phyloP scores from a whole-genome alignment of 176 grass and related monocot genomes.

The Cenchrus fungigraminus region DNA sequence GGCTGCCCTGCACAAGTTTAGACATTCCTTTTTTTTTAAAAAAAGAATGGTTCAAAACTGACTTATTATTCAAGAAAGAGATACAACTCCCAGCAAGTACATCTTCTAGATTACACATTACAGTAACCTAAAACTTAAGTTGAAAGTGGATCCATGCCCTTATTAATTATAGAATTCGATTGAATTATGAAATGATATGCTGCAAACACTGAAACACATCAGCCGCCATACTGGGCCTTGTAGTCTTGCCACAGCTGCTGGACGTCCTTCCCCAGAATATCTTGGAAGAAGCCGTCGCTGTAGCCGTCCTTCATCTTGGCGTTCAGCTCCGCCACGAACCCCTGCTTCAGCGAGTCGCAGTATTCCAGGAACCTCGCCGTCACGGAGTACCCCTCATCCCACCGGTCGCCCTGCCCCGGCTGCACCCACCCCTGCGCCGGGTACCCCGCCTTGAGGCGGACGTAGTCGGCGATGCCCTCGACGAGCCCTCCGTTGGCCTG shows the following conservation, averaged over 20 bases:
- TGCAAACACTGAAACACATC: background rate
- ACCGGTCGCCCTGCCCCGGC: slow-evolving; percentile 50
- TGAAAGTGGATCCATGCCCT: no score
- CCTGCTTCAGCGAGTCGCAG: slow-evolving; percentile 57
- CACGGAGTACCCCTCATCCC: slow-evolving; percentile 67
- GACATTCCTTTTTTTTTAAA: no score
- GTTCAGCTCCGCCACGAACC: slow-evolving; percentile 73
- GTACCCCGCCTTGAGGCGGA: slow-evolving; percentile 62
- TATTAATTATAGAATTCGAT: no score
- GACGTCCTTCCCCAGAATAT: slow-evolving; percentile 56
- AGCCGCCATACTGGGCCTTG: slow-evolving; percentile 49
- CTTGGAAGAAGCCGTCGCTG: slow-evolving; percentile 49
- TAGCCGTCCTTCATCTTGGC: slow-evolving; percentile 65
- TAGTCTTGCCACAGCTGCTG: slow-evolving; percentile 73
- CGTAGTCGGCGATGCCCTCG: slow-evolving; percentile 80
- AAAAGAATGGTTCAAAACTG: no score
- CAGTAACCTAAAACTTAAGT: no score
- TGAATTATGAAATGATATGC: no score
- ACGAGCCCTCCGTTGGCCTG: slow-evolving; percentile 47
- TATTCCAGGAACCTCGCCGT: slow-evolving; percentile 81
- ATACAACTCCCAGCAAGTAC: no score
- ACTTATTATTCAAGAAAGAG: no score
- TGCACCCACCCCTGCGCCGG: slow-evolving; percentile 47
- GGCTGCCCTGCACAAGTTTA: no score
- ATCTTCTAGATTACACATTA: no score